Base-by-base conservation (phyloP, 129 eudicot genomes). In the Apium graveolens region DNA sequence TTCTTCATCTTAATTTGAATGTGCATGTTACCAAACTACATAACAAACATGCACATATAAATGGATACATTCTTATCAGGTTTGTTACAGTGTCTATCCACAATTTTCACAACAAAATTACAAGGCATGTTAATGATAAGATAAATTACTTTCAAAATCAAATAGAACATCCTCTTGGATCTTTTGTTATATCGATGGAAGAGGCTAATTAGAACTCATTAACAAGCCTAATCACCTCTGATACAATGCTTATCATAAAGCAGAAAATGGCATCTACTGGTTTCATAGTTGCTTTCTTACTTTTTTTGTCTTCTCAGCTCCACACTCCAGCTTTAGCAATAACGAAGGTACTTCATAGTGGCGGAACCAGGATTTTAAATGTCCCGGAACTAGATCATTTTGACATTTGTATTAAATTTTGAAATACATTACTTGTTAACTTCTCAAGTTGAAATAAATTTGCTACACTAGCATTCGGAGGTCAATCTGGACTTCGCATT, bases 291-390 rank as follows among this genome's bases (percentile, higher is more conserved):
- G 31, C 49, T 14, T 37, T 4, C 48, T 71, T 71, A 12, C 48
- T 37, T 20, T 11, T 21, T 24, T 39, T 71, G 18, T 60, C 68
- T 35, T 34, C 74, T 69, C 43, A 27, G 74, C 76, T 71, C 51
- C 76, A 41, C 24, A 21, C 51, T 26, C 76, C 76, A 43, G 76
- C 55, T 73, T 44, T 73, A 42, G 76, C 76, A 73, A 44, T 43
- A 11, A 44, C 45, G 27, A 73, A 27, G 76, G 76, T 73, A 26
- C 4, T 44, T 12, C 16, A 44, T 16, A 44, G 13, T 44, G 48
- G 48, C 48, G 48, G 48, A 44, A 44, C 48, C 48, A 44, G 48
- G 48, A 44, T 44, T 44, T 44, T 44, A 44, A 44, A 44, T 12
- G 3, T 11, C 16, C 48, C 48, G 0, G 4, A 44, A 44, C 48